Conservation (phyloP, 108 stramenopile species). For the Thalassiosira profunda region DNA sequence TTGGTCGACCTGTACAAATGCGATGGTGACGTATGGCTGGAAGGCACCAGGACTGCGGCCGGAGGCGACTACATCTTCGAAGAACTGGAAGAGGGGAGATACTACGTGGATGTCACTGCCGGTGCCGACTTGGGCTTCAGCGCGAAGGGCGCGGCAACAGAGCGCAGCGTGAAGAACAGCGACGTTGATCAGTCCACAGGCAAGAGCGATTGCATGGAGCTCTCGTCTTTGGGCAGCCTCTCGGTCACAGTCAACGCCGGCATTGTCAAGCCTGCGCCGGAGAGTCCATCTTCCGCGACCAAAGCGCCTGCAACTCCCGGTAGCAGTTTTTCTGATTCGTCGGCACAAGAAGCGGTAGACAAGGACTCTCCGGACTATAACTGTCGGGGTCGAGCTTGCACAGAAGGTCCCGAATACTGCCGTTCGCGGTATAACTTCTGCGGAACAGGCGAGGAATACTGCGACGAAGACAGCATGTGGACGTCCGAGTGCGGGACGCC, state of each 20-base stretch:
- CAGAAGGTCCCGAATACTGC: constrained; percentile 22
- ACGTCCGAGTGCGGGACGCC: constrained; percentile 22
- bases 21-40: constrained; percentile 24
- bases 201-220: constrained; percentile 22
- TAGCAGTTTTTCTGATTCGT: background rate
- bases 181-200: constrained; percentile 23
- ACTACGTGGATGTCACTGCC: constrained; percentile 24
- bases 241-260: constrained; percentile 18
- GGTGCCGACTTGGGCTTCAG: background rate
- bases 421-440: constrained; percentile 31
- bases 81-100: constrained; percentile 18
- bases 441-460: constrained; percentile 34
- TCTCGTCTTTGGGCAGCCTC: too few relatives aligned
- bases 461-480: constrained; percentile 35
- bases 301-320: too few relatives aligned
- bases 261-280: constrained; percentile 18
- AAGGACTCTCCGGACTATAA: background rate
- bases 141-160: background rate
- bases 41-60: constrained; percentile 21
- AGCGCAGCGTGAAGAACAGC: constrained; percentile 4
- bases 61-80: constrained; percentile 42
- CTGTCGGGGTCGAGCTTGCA: constrained; percentile 33
- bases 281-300: too few relatives aligned
- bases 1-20: constrained; percentile 34
- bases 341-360: background rate